phyloP scores from a whole-genome alignment of 176 grass and related monocot species.

The Cenchrus americanus region DNA sequence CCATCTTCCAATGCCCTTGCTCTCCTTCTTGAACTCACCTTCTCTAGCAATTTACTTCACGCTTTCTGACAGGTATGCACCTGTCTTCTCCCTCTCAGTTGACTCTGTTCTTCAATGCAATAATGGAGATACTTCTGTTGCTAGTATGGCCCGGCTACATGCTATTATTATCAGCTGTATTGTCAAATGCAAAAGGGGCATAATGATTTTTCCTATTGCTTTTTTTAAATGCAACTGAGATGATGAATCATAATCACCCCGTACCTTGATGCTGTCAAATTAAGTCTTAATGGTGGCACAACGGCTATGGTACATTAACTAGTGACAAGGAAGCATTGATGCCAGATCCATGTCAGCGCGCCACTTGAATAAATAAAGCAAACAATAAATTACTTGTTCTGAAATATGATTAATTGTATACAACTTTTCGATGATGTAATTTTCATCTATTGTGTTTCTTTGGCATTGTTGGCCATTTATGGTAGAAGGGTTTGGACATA shows the following conservation, averaged over 20 bases:
- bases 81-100: neutral
- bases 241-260: neutral
- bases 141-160: neutral
- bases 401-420: constrained; percentile 6
- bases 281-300: neutral
- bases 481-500: neutral
- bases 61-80: neutral
- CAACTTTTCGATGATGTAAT: neutral
- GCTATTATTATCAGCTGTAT: neutral
- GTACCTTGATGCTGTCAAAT: neutral
- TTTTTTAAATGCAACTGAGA: neutral
- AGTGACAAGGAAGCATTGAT: neutral
- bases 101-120: neutral
- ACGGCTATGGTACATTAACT: neutral
- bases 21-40: neutral
- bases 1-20: neutral
- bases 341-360: neutral
- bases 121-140: neutral
- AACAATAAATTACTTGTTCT: neutral
- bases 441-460: neutral
- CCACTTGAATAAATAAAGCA: neutral
- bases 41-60: neutral
- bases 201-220: neutral
- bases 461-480: constrained; percentile 9
- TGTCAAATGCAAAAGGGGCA: neutral